Percentiles rank a stretch among this genome's conserved stretches.
phyloP scores from a whole-genome alignment of 495 filamentous ascomycete species.

The Talaromyces borbonicus region DNA sequence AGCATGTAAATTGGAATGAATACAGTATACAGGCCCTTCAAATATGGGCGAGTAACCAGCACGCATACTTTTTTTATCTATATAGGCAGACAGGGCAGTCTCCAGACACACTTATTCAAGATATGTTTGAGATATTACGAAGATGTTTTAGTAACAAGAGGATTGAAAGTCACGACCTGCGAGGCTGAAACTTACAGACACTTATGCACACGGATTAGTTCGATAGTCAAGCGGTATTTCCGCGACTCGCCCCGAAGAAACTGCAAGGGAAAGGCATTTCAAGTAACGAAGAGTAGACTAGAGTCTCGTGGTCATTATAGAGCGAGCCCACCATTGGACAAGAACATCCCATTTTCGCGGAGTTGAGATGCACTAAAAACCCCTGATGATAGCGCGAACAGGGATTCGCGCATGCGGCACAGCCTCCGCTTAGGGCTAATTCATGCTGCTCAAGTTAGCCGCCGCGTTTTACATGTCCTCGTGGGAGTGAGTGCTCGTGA shows the following conservation, averaged over 20 bases:
- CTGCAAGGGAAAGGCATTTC: no score
- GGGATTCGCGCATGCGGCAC: background rate
- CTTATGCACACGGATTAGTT: no score
- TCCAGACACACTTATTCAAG: background rate
- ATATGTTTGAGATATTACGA: background rate
- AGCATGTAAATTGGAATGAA: background rate
- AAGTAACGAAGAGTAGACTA: no score
- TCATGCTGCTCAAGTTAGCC: background rate
- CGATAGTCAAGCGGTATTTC: no score
- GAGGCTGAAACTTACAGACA: background rate
- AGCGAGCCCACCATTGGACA: background rate
- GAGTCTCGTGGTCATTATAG: background rate
- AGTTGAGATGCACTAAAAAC: no score
- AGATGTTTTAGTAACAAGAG: no score
- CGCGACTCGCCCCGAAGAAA: no score
- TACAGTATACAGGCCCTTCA: background rate
- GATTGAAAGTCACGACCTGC: background rate
- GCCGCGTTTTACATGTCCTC: background rate
- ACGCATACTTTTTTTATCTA: background rate
- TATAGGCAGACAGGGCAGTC: background rate
- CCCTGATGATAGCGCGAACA: slow-evolving; percentile 1
- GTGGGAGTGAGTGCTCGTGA: no score
- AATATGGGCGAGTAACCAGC: background rate
- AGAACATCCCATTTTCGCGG: background rate
- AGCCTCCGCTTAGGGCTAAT: background rate